Conservation (phyloP, 148 eudicot species). For the Oxyria digyna region DNA sequence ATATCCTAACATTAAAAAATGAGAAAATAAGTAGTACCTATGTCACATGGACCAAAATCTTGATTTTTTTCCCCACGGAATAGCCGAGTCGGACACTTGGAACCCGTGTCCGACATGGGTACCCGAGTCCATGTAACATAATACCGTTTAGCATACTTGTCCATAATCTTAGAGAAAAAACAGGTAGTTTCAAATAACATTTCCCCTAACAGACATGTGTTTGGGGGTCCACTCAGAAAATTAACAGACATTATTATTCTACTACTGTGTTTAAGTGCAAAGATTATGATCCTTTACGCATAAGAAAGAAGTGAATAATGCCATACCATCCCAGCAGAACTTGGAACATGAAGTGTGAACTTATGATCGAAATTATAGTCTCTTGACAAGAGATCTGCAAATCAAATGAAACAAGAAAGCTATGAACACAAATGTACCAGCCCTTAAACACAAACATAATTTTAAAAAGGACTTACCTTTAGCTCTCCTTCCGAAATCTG, state of each 20-base stretch:
- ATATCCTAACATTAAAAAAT: too few relatives aligned
- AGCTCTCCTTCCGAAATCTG: conserved; percentile 11
- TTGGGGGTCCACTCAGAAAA: too few relatives aligned
- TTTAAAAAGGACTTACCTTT: neutral
- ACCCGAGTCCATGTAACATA: too few relatives aligned
- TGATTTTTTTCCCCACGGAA: too few relatives aligned
- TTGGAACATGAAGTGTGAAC: conserved; percentile 53
- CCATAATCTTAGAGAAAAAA: neutral
- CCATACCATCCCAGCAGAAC: conserved; percentile 71
- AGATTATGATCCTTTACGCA: neutral
- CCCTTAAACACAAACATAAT: neutral
- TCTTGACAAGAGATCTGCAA: conserved; percentile 73
- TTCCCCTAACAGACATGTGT: neutral
- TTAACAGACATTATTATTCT: too few relatives aligned
- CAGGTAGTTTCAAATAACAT: neutral
- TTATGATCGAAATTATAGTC: conserved; percentile 88
- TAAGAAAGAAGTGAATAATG: neutral
- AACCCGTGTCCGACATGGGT: too few relatives aligned
- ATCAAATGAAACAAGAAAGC: neutral
- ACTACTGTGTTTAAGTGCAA: neutral
- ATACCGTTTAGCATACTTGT: neutral
- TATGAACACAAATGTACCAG: neutral
- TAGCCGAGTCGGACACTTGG: too few relatives aligned
- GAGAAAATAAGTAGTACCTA: too few relatives aligned
- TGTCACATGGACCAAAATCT: too few relatives aligned